These are phyloP conservation scores for Psilocybe mexicana DNA, from an alignment of 1,284 basidiomycete species.

Conservation along the genomic window DNA sequence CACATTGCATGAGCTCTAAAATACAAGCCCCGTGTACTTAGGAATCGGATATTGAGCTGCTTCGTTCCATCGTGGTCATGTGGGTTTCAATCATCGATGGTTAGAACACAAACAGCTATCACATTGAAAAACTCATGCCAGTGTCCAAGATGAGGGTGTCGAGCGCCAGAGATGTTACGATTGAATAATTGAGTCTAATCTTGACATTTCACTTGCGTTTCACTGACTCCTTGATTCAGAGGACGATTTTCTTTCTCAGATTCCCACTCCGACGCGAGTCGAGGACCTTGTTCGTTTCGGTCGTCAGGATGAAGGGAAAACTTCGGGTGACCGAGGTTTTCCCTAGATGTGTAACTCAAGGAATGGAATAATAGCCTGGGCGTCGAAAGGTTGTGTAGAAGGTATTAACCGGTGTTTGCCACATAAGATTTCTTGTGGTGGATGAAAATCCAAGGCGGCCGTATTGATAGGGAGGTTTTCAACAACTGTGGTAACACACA, in stretches of 20 bases:
- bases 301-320: constrained; percentile 26
- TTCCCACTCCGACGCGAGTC: constrained; percentile 11
- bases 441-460: neutral
- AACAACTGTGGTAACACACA: neutral
- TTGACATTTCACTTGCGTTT: too few species aligned
- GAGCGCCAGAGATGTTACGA: too few species aligned
- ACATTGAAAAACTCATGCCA: too few species aligned
- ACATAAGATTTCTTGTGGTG: neutral
- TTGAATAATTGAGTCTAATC: too few species aligned
- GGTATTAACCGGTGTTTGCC: neutral
- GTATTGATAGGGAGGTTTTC: neutral
- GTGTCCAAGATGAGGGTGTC: too few species aligned
- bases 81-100: neutral
- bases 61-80: neutral
- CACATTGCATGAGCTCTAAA: neutral
- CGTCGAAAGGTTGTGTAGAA: constrained; percentile 1
- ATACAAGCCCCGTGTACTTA: neutral
- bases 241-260: neutral
- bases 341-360: constrained; percentile 20
- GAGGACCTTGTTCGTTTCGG: constrained; percentile 12
- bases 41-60: neutral
- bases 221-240: too few species aligned
- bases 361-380: neutral
- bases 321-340: constrained; percentile 37
- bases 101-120: too few species aligned